Conservation (phyloP, 176 grass and related monocot genomes). For the Musa acuminata region DNA sequence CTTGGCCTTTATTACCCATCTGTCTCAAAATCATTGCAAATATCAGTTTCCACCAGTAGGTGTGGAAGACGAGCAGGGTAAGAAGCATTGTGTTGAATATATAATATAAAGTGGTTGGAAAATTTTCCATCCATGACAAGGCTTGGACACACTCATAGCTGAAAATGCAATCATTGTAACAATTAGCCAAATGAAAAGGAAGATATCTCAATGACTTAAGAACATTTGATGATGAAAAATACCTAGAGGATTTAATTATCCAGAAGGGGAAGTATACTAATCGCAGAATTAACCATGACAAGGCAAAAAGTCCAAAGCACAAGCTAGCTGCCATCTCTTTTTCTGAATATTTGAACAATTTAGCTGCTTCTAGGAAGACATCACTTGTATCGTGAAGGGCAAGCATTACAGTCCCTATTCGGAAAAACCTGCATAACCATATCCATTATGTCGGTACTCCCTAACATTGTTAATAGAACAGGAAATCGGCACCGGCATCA, state of each 20-base stretch:
- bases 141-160: conserved; percentile 48
- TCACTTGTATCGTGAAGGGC: conserved; percentile 91
- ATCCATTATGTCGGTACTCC: neutral
- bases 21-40: conserved; percentile 86
- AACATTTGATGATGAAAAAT: conserved; percentile 5
- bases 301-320: conserved; percentile 82
- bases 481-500: neutral
- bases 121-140: conserved; percentile 33
- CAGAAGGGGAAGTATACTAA: conserved; percentile 98
- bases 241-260: conserved; percentile 98
- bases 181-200: neutral
- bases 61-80: conserved; percentile 80
- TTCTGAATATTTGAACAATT: conserved; percentile 94
- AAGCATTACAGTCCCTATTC: conserved; percentile 79
- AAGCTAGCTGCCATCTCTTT: conserved; percentile 78
- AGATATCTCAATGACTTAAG: neutral
- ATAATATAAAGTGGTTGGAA: conserved; percentile 71
- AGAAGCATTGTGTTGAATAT: conserved; percentile 92
- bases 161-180: conserved; percentile 28
- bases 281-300: conserved; percentile 79
- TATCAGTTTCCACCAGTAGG: conserved; percentile 96
- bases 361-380: conserved; percentile 91
- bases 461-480: neutral
- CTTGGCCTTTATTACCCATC: conserved; percentile 65
- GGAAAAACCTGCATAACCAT: conserved; percentile 64